Conservation (phyloP, 2,329 filamentous ascomycete genomes). For the Apiospora rasikravindrae region DNA sequence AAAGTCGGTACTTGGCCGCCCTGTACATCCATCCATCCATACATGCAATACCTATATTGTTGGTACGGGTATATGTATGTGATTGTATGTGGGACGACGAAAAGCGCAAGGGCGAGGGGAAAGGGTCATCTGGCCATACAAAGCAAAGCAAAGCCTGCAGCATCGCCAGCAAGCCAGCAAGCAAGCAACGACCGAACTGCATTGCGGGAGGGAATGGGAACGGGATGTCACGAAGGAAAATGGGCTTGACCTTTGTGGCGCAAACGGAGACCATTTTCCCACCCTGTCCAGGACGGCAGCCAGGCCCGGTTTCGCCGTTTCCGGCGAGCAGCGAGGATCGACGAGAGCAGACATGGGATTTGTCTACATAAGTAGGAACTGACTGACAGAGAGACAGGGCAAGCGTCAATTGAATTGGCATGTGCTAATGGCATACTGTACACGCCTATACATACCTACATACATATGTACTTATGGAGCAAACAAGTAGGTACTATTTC, state of each 20-base stretch:
- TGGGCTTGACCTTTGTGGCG: slow-evolving; percentile 8
- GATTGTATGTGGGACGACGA: neutral
- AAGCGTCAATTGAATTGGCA: neutral
- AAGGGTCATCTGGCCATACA: neutral
- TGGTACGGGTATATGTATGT: neutral
- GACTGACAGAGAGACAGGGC: no score
- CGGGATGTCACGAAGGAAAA: neutral
- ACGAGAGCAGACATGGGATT: no score
- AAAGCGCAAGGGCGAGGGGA: neutral
- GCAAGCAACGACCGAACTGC: slow-evolving; percentile 4
- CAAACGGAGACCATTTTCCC: neutral
- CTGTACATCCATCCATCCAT: neutral
- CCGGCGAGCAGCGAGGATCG: neutral
- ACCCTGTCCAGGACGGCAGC: neutral
- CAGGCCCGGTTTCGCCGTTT: slow-evolving; percentile 9
- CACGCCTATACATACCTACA: no score
- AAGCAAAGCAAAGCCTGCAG: neutral
- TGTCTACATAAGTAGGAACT: no score
- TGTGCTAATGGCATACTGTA: neutral
- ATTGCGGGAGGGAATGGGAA: neutral
- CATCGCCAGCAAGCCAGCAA: no score
- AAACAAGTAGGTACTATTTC: neutral
- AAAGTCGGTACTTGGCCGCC: neutral
- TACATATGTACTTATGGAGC: neutral
- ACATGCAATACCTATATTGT: neutral